These are phyloP conservation scores for Neurospora sublineolata DNA, from an alignment of 495 filamentous ascomycete genomes.

Conservation along the genomic window DNA sequence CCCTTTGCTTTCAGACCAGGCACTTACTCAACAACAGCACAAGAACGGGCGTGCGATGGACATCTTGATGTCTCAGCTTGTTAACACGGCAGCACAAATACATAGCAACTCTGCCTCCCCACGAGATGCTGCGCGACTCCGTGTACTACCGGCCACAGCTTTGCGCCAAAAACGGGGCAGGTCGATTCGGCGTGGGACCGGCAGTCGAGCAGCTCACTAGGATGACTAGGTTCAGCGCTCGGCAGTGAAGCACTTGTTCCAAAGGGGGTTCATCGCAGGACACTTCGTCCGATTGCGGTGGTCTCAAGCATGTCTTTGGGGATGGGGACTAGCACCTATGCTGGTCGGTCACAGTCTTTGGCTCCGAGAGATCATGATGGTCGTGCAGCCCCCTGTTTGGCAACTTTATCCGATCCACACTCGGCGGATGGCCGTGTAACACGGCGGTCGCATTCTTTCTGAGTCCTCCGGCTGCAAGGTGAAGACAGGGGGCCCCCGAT, in stretches of 20 bases:
- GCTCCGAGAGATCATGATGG: neutral
- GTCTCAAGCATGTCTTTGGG: slow-evolving; percentile 5
- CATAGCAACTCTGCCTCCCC: neutral
- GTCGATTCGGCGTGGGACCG: neutral
- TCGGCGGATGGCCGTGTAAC: neutral
- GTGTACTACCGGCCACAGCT: neutral
- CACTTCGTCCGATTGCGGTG: slow-evolving; percentile 8
- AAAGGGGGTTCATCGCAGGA: neutral
- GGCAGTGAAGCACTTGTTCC: neutral
- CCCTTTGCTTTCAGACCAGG: neutral
- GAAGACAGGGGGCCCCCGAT: neutral
- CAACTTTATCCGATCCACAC: neutral
- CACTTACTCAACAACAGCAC: neutral
- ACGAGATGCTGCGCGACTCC: neutral
- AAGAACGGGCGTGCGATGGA: neutral
- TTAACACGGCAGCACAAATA: neutral
- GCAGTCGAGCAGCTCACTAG: neutral
- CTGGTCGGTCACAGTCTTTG: neutral
- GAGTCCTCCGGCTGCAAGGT: neutral
- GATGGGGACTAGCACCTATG: neutral
- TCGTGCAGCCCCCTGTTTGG: neutral
- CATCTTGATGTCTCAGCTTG: neutral
- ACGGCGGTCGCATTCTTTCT: neutral
- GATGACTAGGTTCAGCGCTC: neutral
- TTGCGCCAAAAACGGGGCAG: neutral